A percentile compares a stretch with the other conserved stretches of the same genome.
Evolutionary conservation across 805 yeast species (phyloP).

Genomic region (Yarrowia sp.): DNA sequence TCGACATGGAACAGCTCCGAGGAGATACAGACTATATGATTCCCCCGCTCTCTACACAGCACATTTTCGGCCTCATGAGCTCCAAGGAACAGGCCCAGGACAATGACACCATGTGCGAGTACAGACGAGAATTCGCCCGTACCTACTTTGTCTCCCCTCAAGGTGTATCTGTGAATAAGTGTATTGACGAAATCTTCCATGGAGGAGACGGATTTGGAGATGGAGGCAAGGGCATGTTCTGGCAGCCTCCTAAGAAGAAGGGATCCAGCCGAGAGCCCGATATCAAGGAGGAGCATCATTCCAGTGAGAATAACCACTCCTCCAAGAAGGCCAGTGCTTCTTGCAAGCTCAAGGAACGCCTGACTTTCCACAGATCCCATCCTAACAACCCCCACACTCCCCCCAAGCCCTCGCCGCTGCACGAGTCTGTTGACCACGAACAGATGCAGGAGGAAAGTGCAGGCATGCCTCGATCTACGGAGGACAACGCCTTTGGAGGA

Average conservation of each 20-base stretch:
- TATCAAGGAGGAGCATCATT: background rate
- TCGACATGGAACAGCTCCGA: constrained; percentile 57
- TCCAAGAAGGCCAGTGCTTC: constrained; percentile 12
- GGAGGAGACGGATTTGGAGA: constrained; percentile 66
- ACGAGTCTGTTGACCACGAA: constrained; percentile 1
- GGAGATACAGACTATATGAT: constrained; percentile 56
- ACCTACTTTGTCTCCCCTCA: constrained; percentile 66
- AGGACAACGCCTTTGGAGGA: constrained; percentile 1
- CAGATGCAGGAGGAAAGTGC: constrained; percentile 27
- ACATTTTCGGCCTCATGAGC: constrained; percentile 60
- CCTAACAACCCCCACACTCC: constrained; percentile 31
- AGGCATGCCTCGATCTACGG: constrained; percentile 21
- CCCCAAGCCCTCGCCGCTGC: constrained; percentile 23
- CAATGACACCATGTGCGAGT: constrained; percentile 44
- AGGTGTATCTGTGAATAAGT: constrained; percentile 59
- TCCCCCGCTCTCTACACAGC: constrained; percentile 52
- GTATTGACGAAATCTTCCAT: constrained; percentile 75
- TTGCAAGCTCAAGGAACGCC: constrained; percentile 18
- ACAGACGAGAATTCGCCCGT: constrained; percentile 62
- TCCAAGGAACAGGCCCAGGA: constrained; percentile 44
- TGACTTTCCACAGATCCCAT: constrained; percentile 16
- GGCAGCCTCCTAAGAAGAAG: constrained; percentile 31
- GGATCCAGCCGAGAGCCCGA: background rate
- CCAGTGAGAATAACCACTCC: background rate
- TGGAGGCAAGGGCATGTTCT: constrained; percentile 18